A percentile compares a stretch with the other conserved stretches of the same genome.
These are phyloP conservation scores for Peronospora belbahrii DNA, from an alignment of 352 stramenopile genomes.

Conservation along the genomic window DNA sequence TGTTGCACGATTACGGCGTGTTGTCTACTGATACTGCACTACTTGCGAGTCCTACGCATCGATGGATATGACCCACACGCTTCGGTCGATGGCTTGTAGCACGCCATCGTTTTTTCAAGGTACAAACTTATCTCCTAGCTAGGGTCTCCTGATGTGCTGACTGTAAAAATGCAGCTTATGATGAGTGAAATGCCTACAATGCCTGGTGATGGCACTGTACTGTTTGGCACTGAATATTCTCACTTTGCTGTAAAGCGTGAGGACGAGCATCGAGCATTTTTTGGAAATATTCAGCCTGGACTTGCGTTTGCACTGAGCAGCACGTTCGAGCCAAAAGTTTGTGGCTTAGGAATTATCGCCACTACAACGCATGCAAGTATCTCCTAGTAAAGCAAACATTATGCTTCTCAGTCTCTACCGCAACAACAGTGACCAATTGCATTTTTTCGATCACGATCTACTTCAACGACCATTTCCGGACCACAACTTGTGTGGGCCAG, in stretches of 20 bases:
- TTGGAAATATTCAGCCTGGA: constrained; percentile 89
- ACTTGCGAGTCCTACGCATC: constrained; percentile 88
- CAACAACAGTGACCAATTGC: too few species aligned
- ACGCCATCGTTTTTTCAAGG: constrained; percentile 92
- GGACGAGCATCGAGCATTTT: constrained; percentile 95
- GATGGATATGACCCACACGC: constrained; percentile 93
- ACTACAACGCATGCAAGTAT: too few species aligned
- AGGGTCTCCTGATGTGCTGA: constrained; percentile 88
- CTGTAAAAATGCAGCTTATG: constrained; percentile 90
- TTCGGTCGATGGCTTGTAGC: constrained; percentile 75
- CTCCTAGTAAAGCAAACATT: too few species aligned
- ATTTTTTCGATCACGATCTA: too few species aligned
- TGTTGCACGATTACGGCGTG: constrained; percentile 89
- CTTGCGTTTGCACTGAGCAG: constrained; percentile 88
- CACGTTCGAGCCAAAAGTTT: constrained; percentile 37
- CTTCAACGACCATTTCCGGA: too few species aligned
- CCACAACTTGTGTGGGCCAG: too few species aligned
- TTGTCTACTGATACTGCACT: constrained; percentile 95
- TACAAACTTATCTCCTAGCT: constrained; percentile 96
- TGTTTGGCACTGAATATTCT: constrained; percentile 52
- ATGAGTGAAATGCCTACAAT: constrained; percentile 47
- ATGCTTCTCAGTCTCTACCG: too few species aligned
- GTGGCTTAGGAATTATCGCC: too few species aligned
- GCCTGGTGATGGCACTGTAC: constrained; percentile 42
- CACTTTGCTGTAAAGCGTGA: constrained; percentile 74